Evolutionary conservation across 805 yeast species (phyloP).

Genomic region (Huiozyma naganishii): DNA sequence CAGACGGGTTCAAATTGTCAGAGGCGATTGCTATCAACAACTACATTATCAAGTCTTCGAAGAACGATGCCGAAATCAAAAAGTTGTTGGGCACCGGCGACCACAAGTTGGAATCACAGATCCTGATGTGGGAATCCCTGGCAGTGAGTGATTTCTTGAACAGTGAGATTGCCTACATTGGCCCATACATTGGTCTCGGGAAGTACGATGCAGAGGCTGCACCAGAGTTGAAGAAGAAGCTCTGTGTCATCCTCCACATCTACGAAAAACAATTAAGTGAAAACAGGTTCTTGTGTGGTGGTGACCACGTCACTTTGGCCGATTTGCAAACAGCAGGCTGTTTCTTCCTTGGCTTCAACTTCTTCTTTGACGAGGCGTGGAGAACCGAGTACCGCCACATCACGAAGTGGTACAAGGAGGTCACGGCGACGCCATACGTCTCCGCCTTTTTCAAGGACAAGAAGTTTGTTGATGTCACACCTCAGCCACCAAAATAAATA

Average conservation of each 20-base stretch:
- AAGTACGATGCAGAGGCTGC: conserved; percentile 67
- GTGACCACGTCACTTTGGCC: conserved; percentile 43
- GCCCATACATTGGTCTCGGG: conserved; percentile 43
- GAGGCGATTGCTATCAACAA: conserved; percentile 54
- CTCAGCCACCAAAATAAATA: not conserved
- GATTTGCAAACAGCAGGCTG: conserved; percentile 14
- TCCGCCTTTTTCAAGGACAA: conserved; percentile 4
- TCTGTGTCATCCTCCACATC: conserved; percentile 32
- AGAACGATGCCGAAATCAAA: conserved; percentile 26
- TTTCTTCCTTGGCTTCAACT: conserved; percentile 28
- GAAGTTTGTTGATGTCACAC: not conserved
- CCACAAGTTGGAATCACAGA: conserved; percentile 22
- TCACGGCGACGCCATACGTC: conserved; percentile 5
- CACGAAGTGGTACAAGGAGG: conserved; percentile 16
- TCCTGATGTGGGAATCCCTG: conserved; percentile 69
- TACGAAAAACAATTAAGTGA: conserved; percentile 48
- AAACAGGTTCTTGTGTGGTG: conserved; percentile 51
- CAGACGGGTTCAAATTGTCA: conserved; percentile 59
- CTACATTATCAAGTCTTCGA: conserved; percentile 30
- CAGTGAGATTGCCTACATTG: conserved; percentile 37
- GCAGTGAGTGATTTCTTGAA: conserved; percentile 56
- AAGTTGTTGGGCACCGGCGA: conserved; percentile 42
- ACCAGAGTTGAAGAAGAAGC: conserved; percentile 32
- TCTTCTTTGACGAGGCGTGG: conserved; percentile 53
- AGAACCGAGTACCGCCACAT: conserved; percentile 48